These are phyloP conservation scores for Boletus reticulatus DNA, from an alignment of 768 basidiomycete species.

Conservation along the genomic window DNA sequence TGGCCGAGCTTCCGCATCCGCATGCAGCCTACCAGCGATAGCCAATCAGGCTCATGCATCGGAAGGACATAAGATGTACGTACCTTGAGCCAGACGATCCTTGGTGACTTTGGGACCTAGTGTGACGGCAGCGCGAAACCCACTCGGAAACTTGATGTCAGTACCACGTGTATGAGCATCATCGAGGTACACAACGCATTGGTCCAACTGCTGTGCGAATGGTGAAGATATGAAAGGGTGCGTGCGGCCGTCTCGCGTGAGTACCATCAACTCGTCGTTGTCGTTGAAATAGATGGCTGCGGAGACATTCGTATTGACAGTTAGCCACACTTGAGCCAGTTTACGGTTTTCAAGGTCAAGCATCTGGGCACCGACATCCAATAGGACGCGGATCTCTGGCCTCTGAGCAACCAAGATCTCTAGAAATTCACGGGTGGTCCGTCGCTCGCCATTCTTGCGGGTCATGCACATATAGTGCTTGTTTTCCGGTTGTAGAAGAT, in stretches of 20 bases:
- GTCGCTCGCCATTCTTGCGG: conserved; percentile 11
- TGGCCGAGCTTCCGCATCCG: conserved; percentile 49
- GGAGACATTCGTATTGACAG: conserved; percentile 3
- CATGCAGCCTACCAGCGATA: conserved; percentile 44
- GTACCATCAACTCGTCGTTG: conserved; percentile 33
- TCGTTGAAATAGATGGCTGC: conserved; percentile 34
- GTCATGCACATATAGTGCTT: conserved; percentile 16
- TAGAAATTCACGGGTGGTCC: conserved; percentile 21
- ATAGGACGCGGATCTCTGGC: conserved; percentile 43
- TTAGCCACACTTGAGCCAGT: conserved; percentile 42
- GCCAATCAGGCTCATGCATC: background rate
- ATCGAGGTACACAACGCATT: conserved; percentile 37
- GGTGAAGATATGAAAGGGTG: conserved; percentile 34
- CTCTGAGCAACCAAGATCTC: conserved; percentile 31
- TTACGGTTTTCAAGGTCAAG: conserved; percentile 46
- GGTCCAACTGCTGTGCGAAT: conserved; percentile 33
- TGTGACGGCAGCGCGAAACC: conserved; percentile 37
- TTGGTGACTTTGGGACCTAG: conserved; percentile 38
- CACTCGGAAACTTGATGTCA: conserved; percentile 35
- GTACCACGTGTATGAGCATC: conserved; percentile 41
- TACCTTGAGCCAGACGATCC: conserved; percentile 37
- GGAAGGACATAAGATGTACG: background rate
- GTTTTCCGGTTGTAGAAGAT: conserved; percentile 28
- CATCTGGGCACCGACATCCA: conserved; percentile 59
- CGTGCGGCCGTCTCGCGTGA: conserved; percentile 26